Percentiles rank a stretch among this genome's conserved stretches.
Evolutionary conservation across 1,284 basidiomycete genomes (phyloP).

Genomic region (Sporisorium graminicola): DNA sequence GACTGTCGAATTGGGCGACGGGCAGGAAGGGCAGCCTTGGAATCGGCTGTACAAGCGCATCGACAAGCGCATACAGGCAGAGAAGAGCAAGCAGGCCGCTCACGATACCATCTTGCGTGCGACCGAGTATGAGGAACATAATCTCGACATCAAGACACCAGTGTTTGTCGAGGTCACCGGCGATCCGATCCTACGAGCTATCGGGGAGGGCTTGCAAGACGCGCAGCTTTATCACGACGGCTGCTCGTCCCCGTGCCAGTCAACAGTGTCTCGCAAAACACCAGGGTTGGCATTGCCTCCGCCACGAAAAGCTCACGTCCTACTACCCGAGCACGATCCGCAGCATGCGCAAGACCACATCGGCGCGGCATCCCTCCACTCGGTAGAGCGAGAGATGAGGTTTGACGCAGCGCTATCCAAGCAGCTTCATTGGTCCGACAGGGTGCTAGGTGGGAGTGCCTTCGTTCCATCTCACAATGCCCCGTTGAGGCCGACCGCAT

Average conservation of each 20-base stretch:
- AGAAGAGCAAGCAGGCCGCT: slow-evolving; percentile 5
- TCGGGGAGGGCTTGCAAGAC: slow-evolving; percentile 10
- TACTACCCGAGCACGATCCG: background rate
- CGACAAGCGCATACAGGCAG: background rate
- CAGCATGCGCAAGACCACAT: slow-evolving; percentile 14
- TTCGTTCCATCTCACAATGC: background rate
- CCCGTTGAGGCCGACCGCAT: background rate
- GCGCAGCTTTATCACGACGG: slow-evolving; percentile 10
- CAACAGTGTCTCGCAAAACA: background rate
- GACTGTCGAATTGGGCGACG: slow-evolving; percentile 10
- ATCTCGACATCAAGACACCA: background rate
- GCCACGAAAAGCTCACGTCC: background rate
- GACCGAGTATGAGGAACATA: slow-evolving; percentile 3
- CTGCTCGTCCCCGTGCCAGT: background rate
- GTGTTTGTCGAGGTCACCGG: slow-evolving; percentile 2
- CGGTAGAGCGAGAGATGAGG: slow-evolving; percentile 27
- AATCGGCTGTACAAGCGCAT: slow-evolving; percentile 13
- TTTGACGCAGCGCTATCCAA: slow-evolving; percentile 16
- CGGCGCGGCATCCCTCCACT: slow-evolving; percentile 11
- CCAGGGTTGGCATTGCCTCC: background rate
- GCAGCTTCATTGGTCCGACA: slow-evolving; percentile 25
- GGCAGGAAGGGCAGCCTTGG: slow-evolving; percentile 23
- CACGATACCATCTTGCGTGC: slow-evolving; percentile 16
- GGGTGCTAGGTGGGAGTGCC: background rate
- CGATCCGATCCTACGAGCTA: slow-evolving; percentile 4